phyloP scores from a whole-genome alignment of 768 basidiomycete species.

The Mycena leptocephala region DNA sequence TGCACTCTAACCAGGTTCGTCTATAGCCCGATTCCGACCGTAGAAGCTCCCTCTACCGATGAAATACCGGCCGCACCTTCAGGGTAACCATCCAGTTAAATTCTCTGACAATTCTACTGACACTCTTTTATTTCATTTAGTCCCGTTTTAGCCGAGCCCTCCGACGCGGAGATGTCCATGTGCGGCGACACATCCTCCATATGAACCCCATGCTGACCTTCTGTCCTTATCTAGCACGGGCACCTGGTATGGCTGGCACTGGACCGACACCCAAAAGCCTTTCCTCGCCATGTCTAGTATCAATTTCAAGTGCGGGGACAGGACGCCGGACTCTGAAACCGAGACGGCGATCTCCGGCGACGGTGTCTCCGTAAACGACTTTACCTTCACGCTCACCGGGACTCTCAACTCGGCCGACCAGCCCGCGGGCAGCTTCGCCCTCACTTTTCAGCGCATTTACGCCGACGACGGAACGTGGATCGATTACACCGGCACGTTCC shows the following conservation, averaged over 20 bases:
- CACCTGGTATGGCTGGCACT: conserved; percentile 27
- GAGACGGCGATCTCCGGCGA: not conserved
- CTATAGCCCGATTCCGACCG: not conserved
- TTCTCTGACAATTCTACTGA: not conserved
- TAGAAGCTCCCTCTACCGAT: not conserved
- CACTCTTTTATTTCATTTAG: not conserved
- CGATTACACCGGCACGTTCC: conserved; percentile 10
- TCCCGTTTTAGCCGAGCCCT: not conserved
- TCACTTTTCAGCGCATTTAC: conserved; percentile 11
- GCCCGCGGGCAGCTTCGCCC: not conserved
- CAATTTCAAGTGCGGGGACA: conserved; percentile 13
- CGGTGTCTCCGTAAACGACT: not conserved
- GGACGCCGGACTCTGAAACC: not conserved
- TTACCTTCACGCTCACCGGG: not conserved
- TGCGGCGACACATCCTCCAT: not conserved
- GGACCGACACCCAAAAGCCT: conserved; percentile 12
- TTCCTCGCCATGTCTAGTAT: not conserved
- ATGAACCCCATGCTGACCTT: not conserved
- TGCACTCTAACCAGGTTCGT: not conserved
- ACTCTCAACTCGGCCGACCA: conserved; percentile 5
- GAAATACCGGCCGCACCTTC: not conserved
- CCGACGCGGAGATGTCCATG: conserved; percentile 19
- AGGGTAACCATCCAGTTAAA: not conserved
- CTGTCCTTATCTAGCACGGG: not conserved
- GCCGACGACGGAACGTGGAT: not conserved